Conservation (phyloP, 108 stramenopile species). For the Schizochytrium sp. region DNA sequence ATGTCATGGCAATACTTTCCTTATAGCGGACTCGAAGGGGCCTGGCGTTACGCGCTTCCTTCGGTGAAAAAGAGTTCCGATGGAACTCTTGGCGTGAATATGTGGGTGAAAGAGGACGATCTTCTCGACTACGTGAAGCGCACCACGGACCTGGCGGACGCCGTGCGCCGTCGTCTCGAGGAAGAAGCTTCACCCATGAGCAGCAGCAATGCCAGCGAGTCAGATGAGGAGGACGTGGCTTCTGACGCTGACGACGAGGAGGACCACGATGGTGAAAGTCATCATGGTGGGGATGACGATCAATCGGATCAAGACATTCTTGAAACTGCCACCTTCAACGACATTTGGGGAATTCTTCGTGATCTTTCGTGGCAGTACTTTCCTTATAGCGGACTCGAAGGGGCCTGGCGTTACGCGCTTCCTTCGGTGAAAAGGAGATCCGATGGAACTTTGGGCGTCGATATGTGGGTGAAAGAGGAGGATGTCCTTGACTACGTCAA, state of each 20-base stretch:
- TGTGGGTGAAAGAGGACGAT: not conserved
- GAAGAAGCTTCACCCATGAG: not conserved
- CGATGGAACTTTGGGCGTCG: not conserved
- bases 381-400: not conserved
- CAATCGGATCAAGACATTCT: not conserved
- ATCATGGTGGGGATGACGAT: too few species aligned
- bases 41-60: not conserved
- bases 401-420: not conserved
- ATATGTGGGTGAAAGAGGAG: not conserved
- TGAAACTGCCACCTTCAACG: not conserved
- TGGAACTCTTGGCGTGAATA: not conserved
- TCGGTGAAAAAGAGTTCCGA: not conserved
- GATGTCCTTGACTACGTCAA: not conserved
- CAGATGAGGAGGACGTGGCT: not conserved
- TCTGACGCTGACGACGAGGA: not conserved
- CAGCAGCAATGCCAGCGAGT: not conserved
- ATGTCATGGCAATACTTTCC: not conserved
- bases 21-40: not conserved
- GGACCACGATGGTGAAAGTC: not conserved
- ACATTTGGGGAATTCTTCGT: not conserved
- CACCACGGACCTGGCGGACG: not conserved
- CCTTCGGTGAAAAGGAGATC: not conserved
- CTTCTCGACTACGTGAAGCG: not conserved
- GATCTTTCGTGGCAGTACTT: not conserved
- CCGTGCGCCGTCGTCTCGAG: not conserved